Base-by-base conservation (phyloP, 495 filamentous ascomycete species). In the Lophium mytilinum region DNA sequence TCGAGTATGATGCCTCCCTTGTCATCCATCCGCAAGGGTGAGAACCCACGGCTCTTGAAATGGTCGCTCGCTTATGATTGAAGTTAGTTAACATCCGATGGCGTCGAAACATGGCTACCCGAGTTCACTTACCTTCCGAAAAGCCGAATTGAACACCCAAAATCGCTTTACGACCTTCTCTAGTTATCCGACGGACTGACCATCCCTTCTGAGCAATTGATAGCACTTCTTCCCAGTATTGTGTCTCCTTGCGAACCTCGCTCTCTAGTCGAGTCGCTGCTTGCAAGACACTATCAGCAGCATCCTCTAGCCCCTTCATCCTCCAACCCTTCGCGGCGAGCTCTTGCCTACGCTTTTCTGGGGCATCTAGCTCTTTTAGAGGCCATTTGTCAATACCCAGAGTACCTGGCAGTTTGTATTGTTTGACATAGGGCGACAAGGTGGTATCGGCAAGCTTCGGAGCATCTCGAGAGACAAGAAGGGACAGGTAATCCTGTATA, bases 121-220 rank as follows among this genome's bases (percentile, higher is more conserved):
- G n/a, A n/a, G n/a, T n/a, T n/a, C 34, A 57, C 54, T 35, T 49
- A 80, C 81, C 79, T 74, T 95, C 91, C 11, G 83, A 74, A 69
- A 95, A 96, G 10, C 94, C 94, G 73, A 89, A 96, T 54, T 83
- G 82, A 37, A 97, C 92, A 37, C 83, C 89, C 34, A 97, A 73
- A 1, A 83, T 84, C 1, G 53, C n/a, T 18, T 5, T n/a, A 65
- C 89, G 81, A 50, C 76, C 51, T 37, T 92, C 83, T 21, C 84
- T 77, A 0, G 89, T 87, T 21, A 90, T 64, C 21, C 85, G 77
- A 61, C 81, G 89, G 8, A 95, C 66, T 21, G 87, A 80, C 92
- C 93, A 99, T 3, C 90, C 88, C 33, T 84, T 83, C 42, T 90
- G 80, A 59, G 84, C 87, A 30, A 97, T 80, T 18, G 82, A 80